Base-by-base conservation (phyloP, 768 basidiomycete genomes). In the Leccinum longicurvipes region DNA sequence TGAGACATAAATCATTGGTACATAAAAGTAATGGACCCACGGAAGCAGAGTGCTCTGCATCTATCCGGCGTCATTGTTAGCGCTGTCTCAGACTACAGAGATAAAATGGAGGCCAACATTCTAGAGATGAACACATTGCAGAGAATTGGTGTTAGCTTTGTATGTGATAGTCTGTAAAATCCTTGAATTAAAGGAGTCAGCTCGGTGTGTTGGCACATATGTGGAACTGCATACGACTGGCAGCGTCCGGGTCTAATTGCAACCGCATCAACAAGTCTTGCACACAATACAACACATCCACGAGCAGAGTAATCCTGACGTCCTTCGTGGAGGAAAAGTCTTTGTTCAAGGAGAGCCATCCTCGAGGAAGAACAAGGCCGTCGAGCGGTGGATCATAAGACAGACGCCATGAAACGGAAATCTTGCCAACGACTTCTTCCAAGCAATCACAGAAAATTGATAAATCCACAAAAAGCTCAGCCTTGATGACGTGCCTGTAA, bases 351-450 rank as follows among this genome's bases (percentile, higher is more conserved):
- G 71, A 31, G 19, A 84, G 61, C 83, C 84, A 87, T 50, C 75
- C 78, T 2, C 76, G 76, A 0, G 85, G 85, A 31, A 87, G 72
- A 5, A 78, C 77, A 25, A 82, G 59, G 15, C 74, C 71, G 61
- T 85, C 79, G 0, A 83, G 64, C 45, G 44, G 53, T 0, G 42
- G 56, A 6, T 12, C 21, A 21, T 12, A 57, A 36, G 27, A 61
- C 59, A 53, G 67, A 63, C 65, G 67, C 41, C 63, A 62, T 1
- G 72, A 70, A 2, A 85, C 51, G 5, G 80, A 68, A 5, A 76
- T 60, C 14, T 72, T 72, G 7, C 72, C 72, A 47, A 79, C 77
- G 2, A 86, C 63, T 10, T 67, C 66, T 41, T 87, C 86, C 17
- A 83, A 56, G 44, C 79, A 67, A 51, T 80, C 75, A 53, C 82